Conservation (phyloP, 2,329 filamentous ascomycete species). For the Penicillium sp. region DNA sequence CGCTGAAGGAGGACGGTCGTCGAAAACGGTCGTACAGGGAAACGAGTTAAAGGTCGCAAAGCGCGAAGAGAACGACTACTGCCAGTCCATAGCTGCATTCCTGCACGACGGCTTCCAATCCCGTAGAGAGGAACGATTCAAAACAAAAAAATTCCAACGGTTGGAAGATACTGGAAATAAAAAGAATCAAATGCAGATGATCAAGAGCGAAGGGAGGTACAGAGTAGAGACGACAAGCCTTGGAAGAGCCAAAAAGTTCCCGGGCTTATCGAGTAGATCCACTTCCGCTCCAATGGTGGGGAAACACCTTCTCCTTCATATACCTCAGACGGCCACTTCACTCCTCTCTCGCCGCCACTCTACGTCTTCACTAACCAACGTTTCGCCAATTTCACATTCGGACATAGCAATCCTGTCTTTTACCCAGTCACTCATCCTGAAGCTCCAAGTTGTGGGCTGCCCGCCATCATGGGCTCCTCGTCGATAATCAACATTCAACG, state of each 20-base stretch:
- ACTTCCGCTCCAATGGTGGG: slow-evolving; percentile 31
- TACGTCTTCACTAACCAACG: not conserved
- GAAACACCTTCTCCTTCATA: slow-evolving; percentile 27
- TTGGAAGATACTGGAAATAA: not conserved
- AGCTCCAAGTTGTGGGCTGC: slow-evolving; percentile 31
- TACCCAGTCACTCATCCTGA: slow-evolving; percentile 4
- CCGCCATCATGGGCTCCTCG: slow-evolving; percentile 70
- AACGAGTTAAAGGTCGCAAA: slow-evolving; percentile 34
- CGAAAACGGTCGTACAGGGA: slow-evolving; percentile 32
- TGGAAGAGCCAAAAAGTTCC: slow-evolving; percentile 4
- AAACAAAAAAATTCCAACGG: not conserved
- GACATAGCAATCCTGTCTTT: not conserved
- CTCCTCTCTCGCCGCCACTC: not conserved
- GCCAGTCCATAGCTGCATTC: slow-evolving; percentile 44
- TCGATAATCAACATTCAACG: slow-evolving; percentile 84
- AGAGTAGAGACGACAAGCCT: slow-evolving; percentile 4
- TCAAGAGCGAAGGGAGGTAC: not conserved
- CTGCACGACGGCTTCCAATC: slow-evolving; percentile 13
- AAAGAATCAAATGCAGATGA: not conserved
- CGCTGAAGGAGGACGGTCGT: slow-evolving; percentile 32
- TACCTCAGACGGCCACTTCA: slow-evolving; percentile 27
- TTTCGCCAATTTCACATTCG: not conserved
- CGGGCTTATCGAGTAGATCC: slow-evolving; percentile 26
- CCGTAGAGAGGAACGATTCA: not conserved
- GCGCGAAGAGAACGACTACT: slow-evolving; percentile 44